Evolutionary conservation across 495 filamentous ascomycete species (phyloP).

Genomic region (Tuber brumale): DNA sequence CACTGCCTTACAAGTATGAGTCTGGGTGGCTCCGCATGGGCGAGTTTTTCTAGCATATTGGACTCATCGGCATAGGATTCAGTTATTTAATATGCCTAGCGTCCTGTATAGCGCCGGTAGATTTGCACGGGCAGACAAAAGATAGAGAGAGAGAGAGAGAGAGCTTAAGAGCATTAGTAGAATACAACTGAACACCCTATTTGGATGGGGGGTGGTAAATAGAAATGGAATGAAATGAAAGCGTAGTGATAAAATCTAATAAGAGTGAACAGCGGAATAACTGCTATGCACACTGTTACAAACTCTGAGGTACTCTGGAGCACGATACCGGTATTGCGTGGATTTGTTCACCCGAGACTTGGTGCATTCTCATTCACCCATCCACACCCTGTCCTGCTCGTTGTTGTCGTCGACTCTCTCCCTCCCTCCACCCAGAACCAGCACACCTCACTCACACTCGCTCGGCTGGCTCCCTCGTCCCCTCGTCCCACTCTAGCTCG

Average conservation of each 20-base stretch:
- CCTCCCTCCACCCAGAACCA: not conserved
- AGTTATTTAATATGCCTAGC: not conserved
- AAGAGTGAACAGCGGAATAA: not conserved
- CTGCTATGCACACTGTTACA: not conserved
- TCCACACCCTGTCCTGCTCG: not conserved
- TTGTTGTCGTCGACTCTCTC: not conserved
- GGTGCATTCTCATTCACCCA: not conserved
- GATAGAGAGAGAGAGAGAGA: too few species aligned
- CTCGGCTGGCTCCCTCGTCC: not conserved
- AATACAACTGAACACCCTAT: not conserved
- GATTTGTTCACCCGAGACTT: not conserved
- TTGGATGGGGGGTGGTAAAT: not conserved
- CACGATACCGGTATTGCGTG: not conserved
- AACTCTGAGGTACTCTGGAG: not conserved
- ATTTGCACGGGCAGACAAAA: not conserved
- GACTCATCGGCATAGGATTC: too few species aligned
- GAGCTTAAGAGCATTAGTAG: too few species aligned
- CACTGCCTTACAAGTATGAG: not conserved
- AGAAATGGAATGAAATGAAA: not conserved
- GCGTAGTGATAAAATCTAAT: not conserved
- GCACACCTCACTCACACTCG: not conserved
- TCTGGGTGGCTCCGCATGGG: not conserved
- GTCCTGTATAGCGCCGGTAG: not conserved
- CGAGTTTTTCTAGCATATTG: not conserved
- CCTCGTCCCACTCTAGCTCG: conserved; percentile 18